Conservation (phyloP, 257 asterid species). For the Solanum ossicruentum region DNA sequence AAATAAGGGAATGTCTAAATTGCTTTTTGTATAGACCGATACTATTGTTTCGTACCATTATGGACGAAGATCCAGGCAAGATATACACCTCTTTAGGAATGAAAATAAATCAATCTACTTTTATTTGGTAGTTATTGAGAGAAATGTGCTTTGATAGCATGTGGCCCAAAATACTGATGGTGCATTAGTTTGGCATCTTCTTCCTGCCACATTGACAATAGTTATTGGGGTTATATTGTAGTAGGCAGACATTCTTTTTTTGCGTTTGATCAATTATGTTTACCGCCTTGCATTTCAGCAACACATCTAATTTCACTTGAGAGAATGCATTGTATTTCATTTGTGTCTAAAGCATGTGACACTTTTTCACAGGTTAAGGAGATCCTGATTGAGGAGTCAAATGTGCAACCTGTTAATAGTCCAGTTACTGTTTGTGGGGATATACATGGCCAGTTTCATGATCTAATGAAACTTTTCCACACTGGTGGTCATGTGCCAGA, state of each 20-base stretch:
- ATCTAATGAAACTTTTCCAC: constrained; percentile 94
- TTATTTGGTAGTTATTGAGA: neutral
- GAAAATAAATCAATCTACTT: too few species aligned
- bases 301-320: neutral
- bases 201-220: neutral
- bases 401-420: constrained; percentile 98
- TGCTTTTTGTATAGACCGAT: neutral
- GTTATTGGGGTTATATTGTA: neutral
- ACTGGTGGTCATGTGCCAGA: constrained; percentile 99
- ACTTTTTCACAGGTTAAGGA: constrained; percentile 71
- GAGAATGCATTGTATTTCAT: neutral
- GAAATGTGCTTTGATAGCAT: neutral
- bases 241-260: neutral
- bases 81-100: too few species aligned
- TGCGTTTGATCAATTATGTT: neutral
- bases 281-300: neutral
- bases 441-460: constrained; percentile 97
- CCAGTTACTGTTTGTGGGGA: constrained; percentile 99
- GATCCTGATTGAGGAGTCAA: constrained; percentile 94
- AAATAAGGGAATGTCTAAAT: neutral
- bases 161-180: neutral
- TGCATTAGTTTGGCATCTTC: neutral
- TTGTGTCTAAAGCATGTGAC: neutral
- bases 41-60: too few species aligned
- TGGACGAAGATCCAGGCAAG: too few species aligned